These are phyloP conservation scores for Clarireedia paspali DNA, from an alignment of 2,329 filamentous ascomycete species.

Conservation along the genomic window DNA sequence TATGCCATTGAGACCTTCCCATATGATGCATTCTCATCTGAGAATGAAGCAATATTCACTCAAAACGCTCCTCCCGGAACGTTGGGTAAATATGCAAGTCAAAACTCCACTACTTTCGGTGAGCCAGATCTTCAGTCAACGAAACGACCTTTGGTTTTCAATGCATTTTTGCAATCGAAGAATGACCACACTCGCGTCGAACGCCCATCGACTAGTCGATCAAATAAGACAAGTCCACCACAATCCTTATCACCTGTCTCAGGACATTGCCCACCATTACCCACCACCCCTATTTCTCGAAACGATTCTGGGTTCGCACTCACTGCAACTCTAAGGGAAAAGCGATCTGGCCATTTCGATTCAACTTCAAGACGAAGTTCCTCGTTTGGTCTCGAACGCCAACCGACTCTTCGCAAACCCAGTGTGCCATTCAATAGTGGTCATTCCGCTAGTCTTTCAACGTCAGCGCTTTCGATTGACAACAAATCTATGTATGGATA, in stretches of 20 bases:
- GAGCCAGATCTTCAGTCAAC: conserved; percentile 41
- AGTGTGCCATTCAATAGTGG: conserved; percentile 67
- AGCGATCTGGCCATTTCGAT: conserved; percentile 86
- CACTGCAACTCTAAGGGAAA: conserved; percentile 80
- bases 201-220: conserved; percentile 68
- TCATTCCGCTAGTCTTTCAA: conserved; percentile 59
- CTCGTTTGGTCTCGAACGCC: conserved; percentile 77
- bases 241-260: conserved; percentile 70
- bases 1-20: conserved; percentile 93
- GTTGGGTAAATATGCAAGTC: conserved; percentile 76
- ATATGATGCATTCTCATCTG: conserved; percentile 80
- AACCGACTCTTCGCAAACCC: conserved; percentile 58
- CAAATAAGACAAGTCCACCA: conserved; percentile 52
- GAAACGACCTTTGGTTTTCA: conserved; percentile 67
- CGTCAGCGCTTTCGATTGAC: conserved; percentile 44
- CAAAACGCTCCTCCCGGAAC: conserved; percentile 62
- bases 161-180: conserved; percentile 77
- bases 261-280: conserved; percentile 65
- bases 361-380: conserved; percentile 74
- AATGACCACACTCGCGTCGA: conserved; percentile 60
- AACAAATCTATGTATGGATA: conserved; percentile 49
- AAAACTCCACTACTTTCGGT: conserved; percentile 85
- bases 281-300: conserved; percentile 72
- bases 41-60: conserved; percentile 74
- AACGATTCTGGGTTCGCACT: conserved; percentile 89